Percentiles rank a stretch among this genome's conserved stretches.
Conservation (phyloP, 2,329 filamentous ascomycete genomes). For the Hypoxylon sp. region DNA sequence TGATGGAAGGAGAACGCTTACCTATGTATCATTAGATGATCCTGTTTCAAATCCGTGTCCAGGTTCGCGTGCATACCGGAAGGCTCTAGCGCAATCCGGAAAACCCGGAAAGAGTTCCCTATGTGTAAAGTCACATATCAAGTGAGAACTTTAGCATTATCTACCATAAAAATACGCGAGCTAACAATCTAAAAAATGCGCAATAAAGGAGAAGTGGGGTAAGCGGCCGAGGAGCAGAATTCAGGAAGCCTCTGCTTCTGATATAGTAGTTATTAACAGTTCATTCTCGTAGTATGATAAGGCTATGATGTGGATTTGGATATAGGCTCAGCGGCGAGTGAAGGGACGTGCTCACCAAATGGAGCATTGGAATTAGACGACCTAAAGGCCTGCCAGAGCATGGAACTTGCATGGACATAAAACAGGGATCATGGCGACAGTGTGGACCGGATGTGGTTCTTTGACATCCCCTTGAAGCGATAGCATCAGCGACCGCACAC, state of each 20-base stretch:
- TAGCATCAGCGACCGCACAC: neutral
- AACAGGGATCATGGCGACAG: constrained; percentile 9
- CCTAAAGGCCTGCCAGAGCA: neutral
- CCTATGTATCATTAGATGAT: constrained; percentile 7
- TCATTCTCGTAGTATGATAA: neutral
- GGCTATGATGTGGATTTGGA: neutral
- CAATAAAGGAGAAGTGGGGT: constrained; percentile 14
- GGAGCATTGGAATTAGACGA: neutral
- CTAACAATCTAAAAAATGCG: constrained; percentile 1
- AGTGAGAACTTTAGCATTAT: constrained; percentile 15
- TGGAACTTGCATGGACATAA: neutral
- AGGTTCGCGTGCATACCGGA: constrained; percentile 11
- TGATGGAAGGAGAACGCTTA: constrained; percentile 2
- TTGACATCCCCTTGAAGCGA: neutral
- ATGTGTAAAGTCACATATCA: constrained; percentile 21
- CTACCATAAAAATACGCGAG: constrained; percentile 6
- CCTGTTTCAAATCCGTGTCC: constrained; percentile 23
- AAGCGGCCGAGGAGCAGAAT: neutral
- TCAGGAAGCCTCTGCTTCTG: neutral
- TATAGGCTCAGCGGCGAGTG: neutral
- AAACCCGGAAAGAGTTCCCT: constrained; percentile 33
- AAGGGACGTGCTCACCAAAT: neutral
- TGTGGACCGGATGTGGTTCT: neutral
- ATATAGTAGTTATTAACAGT: neutral
- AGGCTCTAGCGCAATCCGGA: constrained; percentile 32